These are phyloP conservation scores for Malania oleifera DNA, from an alignment of 164 flowering plant genomes.

Conservation along the genomic window DNA sequence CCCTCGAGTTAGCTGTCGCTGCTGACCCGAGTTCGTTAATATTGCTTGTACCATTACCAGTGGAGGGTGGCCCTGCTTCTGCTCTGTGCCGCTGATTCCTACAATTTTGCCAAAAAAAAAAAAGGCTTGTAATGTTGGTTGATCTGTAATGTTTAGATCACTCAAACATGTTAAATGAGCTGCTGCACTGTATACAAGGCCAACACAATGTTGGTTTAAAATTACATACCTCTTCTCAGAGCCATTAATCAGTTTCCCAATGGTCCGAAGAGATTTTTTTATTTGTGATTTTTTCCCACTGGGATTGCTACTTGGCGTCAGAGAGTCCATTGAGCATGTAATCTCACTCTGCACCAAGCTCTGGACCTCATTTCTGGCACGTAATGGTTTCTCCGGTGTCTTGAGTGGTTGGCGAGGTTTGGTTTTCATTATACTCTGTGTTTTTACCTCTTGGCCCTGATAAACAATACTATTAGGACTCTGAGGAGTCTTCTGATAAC, in stretches of 20 bases:
- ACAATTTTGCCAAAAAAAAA: constrained; percentile 22
- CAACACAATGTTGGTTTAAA: background rate
- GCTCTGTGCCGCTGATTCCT: constrained; percentile 43
- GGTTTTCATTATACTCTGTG: constrained; percentile 23
- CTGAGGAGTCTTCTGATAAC: constrained; percentile 17
- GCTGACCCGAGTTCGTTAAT: constrained; percentile 35
- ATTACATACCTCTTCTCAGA: constrained; percentile 65
- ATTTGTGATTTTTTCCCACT: constrained; percentile 67
- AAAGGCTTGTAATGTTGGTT: too few species aligned
- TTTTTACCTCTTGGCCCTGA: constrained; percentile 18
- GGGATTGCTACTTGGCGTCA: constrained; percentile 22
- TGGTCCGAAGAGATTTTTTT: constrained; percentile 63
- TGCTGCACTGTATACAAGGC: too few species aligned
- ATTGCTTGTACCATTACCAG: constrained; percentile 9
- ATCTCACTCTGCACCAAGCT: constrained; percentile 25
- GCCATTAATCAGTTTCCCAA: constrained; percentile 80
- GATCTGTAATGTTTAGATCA: too few species aligned
- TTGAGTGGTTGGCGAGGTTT: constrained; percentile 33
- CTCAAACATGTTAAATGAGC: too few species aligned
- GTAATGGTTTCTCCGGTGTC: constrained; percentile 46
- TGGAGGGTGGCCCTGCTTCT: constrained; percentile 26
- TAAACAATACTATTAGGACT: constrained; percentile 31
- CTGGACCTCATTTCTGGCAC: constrained; percentile 23
- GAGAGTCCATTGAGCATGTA: constrained; percentile 24
- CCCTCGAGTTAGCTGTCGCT: constrained; percentile 30